These are phyloP conservation scores for Wickerhamomyces tratensis DNA, from an alignment of 805 yeast species.

Conservation along the genomic window DNA sequence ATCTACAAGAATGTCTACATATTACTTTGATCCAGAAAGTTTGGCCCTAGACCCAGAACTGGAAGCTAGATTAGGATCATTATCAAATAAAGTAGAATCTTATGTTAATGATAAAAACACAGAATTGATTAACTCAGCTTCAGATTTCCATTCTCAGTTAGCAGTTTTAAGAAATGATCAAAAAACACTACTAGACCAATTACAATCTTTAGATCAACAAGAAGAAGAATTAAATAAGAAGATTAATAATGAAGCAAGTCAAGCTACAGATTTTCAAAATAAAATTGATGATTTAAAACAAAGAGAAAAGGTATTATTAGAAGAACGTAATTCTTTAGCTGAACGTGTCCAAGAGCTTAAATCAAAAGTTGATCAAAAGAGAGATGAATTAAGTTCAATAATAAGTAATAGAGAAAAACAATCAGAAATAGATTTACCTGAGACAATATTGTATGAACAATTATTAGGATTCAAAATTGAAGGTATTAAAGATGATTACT, in stretches of 20 bases:
- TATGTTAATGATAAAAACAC: constrained; percentile 24
- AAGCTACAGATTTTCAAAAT: constrained; percentile 16
- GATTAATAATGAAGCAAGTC: constrained; percentile 14
- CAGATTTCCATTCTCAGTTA: constrained; percentile 22
- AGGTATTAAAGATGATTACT: constrained; percentile 34
- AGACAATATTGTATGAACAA: constrained; percentile 39
- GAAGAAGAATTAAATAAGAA: constrained; percentile 21
- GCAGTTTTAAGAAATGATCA: constrained; percentile 24
- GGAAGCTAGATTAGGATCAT: constrained; percentile 26
- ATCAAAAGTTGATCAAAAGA: constrained; percentile 19
- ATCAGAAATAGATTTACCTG: constrained; percentile 38
- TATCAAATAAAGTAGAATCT: constrained; percentile 27
- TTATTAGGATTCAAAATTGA: constrained; percentile 47
- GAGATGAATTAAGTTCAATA: constrained; percentile 23
- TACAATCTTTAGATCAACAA: constrained; percentile 19
- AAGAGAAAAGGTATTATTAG: constrained; percentile 25
- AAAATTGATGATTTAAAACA: constrained; percentile 2
- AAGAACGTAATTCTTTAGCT: constrained; percentile 19
- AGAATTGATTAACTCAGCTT: constrained; percentile 23
- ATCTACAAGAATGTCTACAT: not conserved
- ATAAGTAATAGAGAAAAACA: constrained; percentile 31
- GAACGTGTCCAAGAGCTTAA: constrained; percentile 24
- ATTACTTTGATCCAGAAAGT: constrained; percentile 1
- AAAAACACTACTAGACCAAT: constrained; percentile 21
- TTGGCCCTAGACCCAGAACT: constrained; percentile 26